Evolutionary conservation across 768 basidiomycete genomes (phyloP), one percentile per base, ranked within the genome.

Genomic region (Myochromella boudieri): DNA sequence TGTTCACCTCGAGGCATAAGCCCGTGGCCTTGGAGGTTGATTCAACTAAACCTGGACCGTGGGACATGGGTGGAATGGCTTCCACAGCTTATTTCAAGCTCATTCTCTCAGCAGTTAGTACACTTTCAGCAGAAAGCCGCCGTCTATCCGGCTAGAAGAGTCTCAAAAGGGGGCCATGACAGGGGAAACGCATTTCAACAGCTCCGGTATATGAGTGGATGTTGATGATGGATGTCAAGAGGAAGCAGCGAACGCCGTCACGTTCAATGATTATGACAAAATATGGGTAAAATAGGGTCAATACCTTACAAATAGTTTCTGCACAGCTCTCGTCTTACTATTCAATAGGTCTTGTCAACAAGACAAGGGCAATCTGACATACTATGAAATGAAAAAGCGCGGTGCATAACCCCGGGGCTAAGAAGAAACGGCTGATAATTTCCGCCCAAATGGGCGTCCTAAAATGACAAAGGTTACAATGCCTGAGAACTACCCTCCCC

Each of bases 1-100:
- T 76, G 75, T 62, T 54, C 51, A 59, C 73, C 74, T 70, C 70
- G 63, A 70, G 72, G 71, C 67, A 29, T 39, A 50, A 40, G 27
- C 27, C 37, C 21, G 27, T 37, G 33, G 42, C 52, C 50, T 54
- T 56, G 49, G 49, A 49, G 44, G 47, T 48, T 46, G 24, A 44
- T 37, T 48, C 37, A n/a, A 37, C 55, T 53, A 55, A 52, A 44
- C 39, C 34, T 46, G 52, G 37, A 52, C 22, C 58, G 58, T 60
- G 56, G 46, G 55, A 58, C 24, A 48, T 24, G 21, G 44, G 28
- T 21, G 20, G 34, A 44, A n/a, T 15, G 18, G 4, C 25, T 39
- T 36, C 15, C n/a, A n/a, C n/a, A n/a, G n/a, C n/a, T n/a, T n/a
- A n/a, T n/a, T n/a, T n/a, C n/a, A n/a, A n/a, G n/a, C n/a, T n/a